phyloP scores from a whole-genome alignment of 768 basidiomycete genomes.

The Albatrellus ellisii region DNA sequence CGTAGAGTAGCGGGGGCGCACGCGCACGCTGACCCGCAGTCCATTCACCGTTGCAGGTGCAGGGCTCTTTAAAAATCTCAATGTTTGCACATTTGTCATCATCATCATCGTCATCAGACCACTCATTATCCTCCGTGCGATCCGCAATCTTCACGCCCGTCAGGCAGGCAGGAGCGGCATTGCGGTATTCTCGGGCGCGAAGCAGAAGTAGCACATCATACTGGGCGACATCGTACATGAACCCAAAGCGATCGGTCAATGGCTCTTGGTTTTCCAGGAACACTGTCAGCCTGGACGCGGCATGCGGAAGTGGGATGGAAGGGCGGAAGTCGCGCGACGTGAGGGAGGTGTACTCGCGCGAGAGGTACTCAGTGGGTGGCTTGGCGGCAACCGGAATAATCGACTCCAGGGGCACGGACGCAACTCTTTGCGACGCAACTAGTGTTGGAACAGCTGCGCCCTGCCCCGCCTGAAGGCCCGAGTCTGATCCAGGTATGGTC shows the following conservation, averaged over 20 bases:
- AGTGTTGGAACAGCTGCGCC: constrained; percentile 14
- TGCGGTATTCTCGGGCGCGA: constrained; percentile 58
- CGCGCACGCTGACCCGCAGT: not conserved
- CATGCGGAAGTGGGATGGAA: constrained; percentile 45
- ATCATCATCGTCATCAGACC: constrained; percentile 59
- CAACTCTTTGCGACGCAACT: constrained; percentile 19
- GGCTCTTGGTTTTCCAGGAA: constrained; percentile 39
- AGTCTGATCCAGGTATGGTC: constrained; percentile 21
- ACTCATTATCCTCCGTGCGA: constrained; percentile 55
- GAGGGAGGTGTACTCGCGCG: constrained; percentile 59
- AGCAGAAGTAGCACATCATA: constrained; percentile 72
- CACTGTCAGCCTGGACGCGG: constrained; percentile 40
- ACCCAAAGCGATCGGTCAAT: constrained; percentile 80
- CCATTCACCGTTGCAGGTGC: constrained; percentile 27
- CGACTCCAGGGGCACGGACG: constrained; percentile 58
- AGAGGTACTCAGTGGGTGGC: constrained; percentile 77
- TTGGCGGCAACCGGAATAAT: constrained; percentile 73
- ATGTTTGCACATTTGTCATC: constrained; percentile 23
- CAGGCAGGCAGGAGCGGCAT: constrained; percentile 69
- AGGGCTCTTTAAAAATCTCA: constrained; percentile 26
- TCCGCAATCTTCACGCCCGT: constrained; percentile 86
- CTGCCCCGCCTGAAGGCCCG: constrained; percentile 5
- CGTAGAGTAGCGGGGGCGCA: constrained; percentile 3
- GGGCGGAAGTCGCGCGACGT: constrained; percentile 67
- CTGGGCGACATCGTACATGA: constrained; percentile 76